Conservation (phyloP, 495 filamentous ascomycete genomes). For the Penicillium silybi region DNA sequence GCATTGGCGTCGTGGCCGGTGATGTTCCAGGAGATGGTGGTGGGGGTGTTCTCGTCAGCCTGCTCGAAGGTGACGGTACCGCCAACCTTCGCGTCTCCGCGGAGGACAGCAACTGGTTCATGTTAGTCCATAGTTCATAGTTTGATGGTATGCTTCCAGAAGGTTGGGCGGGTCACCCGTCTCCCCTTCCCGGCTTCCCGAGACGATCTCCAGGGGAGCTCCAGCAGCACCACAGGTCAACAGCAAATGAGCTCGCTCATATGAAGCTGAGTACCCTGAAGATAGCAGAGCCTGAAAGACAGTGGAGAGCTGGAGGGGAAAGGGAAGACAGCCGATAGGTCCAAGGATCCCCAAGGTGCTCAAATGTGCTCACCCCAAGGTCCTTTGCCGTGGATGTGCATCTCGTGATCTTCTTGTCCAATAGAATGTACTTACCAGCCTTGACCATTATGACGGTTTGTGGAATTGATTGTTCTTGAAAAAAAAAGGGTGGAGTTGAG, state of each 20-base stretch:
- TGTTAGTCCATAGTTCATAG: background rate
- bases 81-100: conserved; percentile 89
- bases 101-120: conserved; percentile 79
- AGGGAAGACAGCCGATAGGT: conserved; percentile 33
- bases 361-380: conserved; percentile 52
- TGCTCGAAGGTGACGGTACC: conserved; percentile 97
- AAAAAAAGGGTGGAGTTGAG: conserved; percentile 7
- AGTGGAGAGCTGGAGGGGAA: conserved; percentile 12
- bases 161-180: conserved; percentile 1
- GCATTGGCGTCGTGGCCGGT: conserved; percentile 89
- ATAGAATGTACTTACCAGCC: conserved; percentile 65
- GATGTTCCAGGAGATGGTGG: conserved; percentile 89
- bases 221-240: background rate
- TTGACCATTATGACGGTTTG: conserved; percentile 81
- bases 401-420: background rate
- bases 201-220: background rate
- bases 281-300: background rate
- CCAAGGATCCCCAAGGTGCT: conserved; percentile 44
- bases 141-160: conserved; percentile 1
- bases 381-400: conserved; percentile 14
- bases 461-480: conserved; percentile 10
- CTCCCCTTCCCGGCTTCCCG: background rate
- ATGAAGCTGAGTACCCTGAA: background rate
- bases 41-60: conserved; percentile 69
- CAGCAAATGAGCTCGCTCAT: background rate